phyloP scores from a whole-genome alignment of 495 filamentous ascomycete genomes.

The Arthonia radiata region DNA sequence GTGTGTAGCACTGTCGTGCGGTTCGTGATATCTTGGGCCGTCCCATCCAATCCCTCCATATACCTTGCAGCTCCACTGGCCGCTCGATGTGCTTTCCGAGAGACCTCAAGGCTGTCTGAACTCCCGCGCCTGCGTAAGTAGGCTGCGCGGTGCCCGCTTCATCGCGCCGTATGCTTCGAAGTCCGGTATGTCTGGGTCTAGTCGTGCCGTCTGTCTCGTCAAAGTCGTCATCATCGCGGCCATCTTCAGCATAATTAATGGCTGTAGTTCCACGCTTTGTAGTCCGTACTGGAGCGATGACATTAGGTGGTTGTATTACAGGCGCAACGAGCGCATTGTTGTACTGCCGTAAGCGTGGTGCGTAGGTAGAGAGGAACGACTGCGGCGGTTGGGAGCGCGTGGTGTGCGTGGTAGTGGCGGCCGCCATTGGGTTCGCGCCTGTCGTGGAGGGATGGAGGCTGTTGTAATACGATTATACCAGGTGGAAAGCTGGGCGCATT shows the following conservation, averaged over 20 bases:
- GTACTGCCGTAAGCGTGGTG: constrained; percentile 73
- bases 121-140: too few relatives aligned
- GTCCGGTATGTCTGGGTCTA: constrained; percentile 58
- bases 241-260: constrained; percentile 94
- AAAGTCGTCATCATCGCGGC: constrained; percentile 81
- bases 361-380: constrained; percentile 76
- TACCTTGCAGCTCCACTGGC: constrained; percentile 66
- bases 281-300: constrained; percentile 46
- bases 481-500: too few relatives aligned
- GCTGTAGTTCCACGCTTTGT: constrained; percentile 92
- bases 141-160: constrained; percentile 37
- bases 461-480: too few relatives aligned
- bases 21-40: constrained; percentile 37
- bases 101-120: too few relatives aligned
- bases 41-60: constrained; percentile 88
- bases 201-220: constrained; percentile 62
- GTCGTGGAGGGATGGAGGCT: too few relatives aligned
- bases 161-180: constrained; percentile 60
- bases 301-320: constrained; percentile 38
- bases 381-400: constrained; percentile 30
- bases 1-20: constrained; percentile 56
- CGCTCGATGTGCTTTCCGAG: constrained; percentile 58
- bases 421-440: too few relatives aligned
- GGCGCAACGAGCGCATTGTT: constrained; percentile 82
- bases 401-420: not conserved